Evolutionary conservation across 225 moss, liverwort and hornwort genomes (phyloP), one percentile per base, ranked within the genome.

Genomic region (Polytrichum commune): DNA sequence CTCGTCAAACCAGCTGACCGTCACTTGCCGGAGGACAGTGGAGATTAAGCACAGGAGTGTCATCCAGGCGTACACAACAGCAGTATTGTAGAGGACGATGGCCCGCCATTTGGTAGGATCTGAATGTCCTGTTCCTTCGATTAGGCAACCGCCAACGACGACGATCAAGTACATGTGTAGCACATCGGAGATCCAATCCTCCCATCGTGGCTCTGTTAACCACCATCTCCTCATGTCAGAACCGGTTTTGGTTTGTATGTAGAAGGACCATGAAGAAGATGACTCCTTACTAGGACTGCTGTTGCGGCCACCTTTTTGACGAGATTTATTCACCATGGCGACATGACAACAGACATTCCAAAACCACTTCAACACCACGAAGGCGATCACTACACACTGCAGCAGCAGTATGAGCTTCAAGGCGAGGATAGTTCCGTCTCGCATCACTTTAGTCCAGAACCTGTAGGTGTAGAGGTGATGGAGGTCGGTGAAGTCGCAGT

Each of bases 41-140:
- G 81, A 81, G 53, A 70, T 23, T 0, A 75, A 33, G 24, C 80
- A 71, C 5, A 78, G 67, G 22, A 46, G 2, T 1, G 81, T 29
- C 58, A 81, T 29, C 3, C 78, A 84, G 23, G 81, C 35, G 8
- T 80, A 81, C 18, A 81, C 62, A 19, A 81, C 84, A 0, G 75
- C 84, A 0, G 77, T 1, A 69, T 84, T 80, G 72, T 75, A 84
- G 62, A 84, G 20, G 7, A 73, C 55, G 6, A 26, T 62, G 29
- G 84, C 30, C 3, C 73, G 80, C 81, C 84, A 84, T 0, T 1
- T 1, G 19, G 29, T 75, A 0, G 70, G 67, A 63, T 78, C 58
- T 54, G 77, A 74, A 0, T 80, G 80, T n/a, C 80, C 84, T 1
- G 69, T 60, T 26, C 80, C 80, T 72, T 84, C 84, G 74, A 80